Base-by-base conservation (phyloP, 2,329 filamentous ascomycete species). In the Pseudonectria buxi region DNA sequence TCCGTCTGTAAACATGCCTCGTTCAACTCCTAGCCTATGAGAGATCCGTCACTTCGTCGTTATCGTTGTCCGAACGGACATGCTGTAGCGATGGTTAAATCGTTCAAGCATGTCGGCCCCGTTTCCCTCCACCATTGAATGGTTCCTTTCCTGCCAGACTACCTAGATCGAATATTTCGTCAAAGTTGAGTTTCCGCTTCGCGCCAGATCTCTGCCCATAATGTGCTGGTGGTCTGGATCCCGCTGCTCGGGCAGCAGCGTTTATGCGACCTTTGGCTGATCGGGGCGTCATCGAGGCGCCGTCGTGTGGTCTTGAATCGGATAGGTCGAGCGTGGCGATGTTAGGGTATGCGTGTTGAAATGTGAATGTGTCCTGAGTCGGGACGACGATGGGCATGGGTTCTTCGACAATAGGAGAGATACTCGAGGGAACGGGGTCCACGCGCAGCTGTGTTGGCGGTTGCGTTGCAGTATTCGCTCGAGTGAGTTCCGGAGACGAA, bases 161-260 rank as follows among this genome's bases (percentile, higher is more conserved):
- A 35, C 77, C 76, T 7, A 53, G 37, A 22, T 86, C 83, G 54
- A 88, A 88, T 35, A 87, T 79, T 51, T 89, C 84, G 15, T 78
- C 76, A 50, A 85, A 74, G 49, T 84, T 82, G 47, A 86, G 72
- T 50, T 83, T 76, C 28, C 84, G 73, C 59, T 90, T 90, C 47
- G 78, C 72, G 2, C 84, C 84, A 7, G 81, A 76, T 6, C 76
- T 78, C 39, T 72, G 72, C 4, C 78, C 78, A 7, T 85, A 62
- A 31, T 72, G 67, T 44, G 58, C 50, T 13, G 50, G 50, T 34
- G 56, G 44, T 24, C 56, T 47, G 14, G 55, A 41, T 24, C 45
- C 43, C 24, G 51, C 26, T 25, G 51, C 26, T 37, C 56, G 53
- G 25, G 47, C 30, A 29, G 41, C 43, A 26, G 41, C 45, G 35